Evolutionary conservation across 164 flowering plant species (phyloP), one percentile per base, ranked within the genome.

Genomic region (Dillenia suffruticosa): DNA sequence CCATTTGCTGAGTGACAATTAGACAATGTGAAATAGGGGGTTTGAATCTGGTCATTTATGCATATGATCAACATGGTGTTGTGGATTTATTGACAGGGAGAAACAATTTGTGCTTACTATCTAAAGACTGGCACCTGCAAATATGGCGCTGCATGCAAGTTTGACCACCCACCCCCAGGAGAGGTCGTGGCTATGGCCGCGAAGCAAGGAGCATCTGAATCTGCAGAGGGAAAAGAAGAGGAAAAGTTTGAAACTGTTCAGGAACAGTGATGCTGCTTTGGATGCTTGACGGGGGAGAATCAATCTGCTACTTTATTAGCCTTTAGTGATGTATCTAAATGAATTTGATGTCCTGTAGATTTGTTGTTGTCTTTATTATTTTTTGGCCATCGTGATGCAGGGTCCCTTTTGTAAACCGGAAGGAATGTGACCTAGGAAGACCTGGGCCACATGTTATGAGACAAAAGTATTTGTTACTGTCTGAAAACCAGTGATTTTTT

Each of bases 91-190:
- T 68, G 61, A 16, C 83, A 92, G 98, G 98, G 84, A 71, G 82
- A 88, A 14, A 65, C 79, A 26, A 66, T 72, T 8, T 93, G 98
- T 51, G 83, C 91, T 2, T 93, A 83, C 64, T 90, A 89, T 66
- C 73, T 90, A 92, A 90, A 90, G 76, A 93, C 97, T 26, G 89
- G 92, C 3, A 77, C 86, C 1, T 93, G 98, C 90, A 87, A 84
- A 75, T 89, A 76, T 59, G 91, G 97, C 7, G 67, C 77, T 10
- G 76, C 82, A 10, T 93, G 98, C 84, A 85, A 70, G 75, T 93
- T 90, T 77, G 98, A 93, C 62, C 98, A 93, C 68, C 97, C 98
- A 45, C 89, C 98, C 3, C 96, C 97, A 1, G 94, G 88, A 17
- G 96, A 93, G 78, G 97, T 80, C 48, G 68, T 90, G 70, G 86